These are phyloP conservation scores for Wallacemonas sp. DNA, from an alignment of 208 protist species.

Conservation along the genomic window DNA sequence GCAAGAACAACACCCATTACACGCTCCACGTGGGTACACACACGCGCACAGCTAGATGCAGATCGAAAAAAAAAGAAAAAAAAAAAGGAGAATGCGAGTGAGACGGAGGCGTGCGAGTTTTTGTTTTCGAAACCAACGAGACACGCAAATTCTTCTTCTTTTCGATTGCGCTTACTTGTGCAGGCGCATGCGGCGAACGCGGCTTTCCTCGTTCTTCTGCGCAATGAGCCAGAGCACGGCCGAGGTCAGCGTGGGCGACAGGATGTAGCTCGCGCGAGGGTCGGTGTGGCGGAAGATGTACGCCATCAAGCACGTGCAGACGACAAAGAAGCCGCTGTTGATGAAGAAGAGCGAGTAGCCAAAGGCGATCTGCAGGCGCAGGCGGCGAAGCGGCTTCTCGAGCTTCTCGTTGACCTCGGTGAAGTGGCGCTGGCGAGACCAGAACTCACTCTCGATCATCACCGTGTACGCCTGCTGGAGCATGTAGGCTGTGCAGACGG, in stretches of 20 bases:
- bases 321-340: conserved; percentile 80
- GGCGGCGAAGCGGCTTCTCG: conserved; percentile 61
- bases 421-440: conserved; percentile 88
- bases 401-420: conserved; percentile 68
- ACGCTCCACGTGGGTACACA: too few species aligned
- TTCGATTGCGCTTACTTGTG: too few species aligned
- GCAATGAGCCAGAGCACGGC: conserved; percentile 85
- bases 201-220: conserved; percentile 92
- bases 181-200: conserved; percentile 73
- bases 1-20: too few species aligned
- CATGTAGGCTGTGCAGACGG: conserved; percentile 68
- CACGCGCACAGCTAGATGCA: too few species aligned
- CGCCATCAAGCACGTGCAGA: conserved; percentile 70
- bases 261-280: conserved; percentile 73
- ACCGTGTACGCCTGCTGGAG: conserved; percentile 81
- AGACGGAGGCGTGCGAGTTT: not conserved
- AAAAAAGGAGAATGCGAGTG: not conserved
- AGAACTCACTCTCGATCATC: conserved; percentile 91
- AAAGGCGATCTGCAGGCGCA: conserved; percentile 82
- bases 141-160: too few species aligned
- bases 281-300: conserved; percentile 90
- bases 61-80: conserved; percentile 1
- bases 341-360: conserved; percentile 85
- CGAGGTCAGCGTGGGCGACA: conserved; percentile 77
- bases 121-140: too few species aligned